Base-by-base conservation (phyloP, 192 early-diverging fungal species). In the Gorgonomyces haynaldii region DNA sequence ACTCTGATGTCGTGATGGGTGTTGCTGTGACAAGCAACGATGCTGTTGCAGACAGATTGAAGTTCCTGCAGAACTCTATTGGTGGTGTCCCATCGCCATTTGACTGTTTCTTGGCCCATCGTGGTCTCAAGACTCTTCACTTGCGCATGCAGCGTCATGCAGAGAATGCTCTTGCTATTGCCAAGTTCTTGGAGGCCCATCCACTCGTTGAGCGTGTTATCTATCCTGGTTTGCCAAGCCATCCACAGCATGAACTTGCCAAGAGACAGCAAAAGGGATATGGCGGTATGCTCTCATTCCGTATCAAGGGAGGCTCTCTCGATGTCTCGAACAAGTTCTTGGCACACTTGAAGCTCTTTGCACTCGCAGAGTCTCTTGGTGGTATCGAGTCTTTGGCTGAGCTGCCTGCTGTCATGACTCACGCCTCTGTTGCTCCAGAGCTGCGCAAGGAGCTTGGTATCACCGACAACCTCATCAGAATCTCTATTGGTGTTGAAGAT, bases 1-100 rank as follows among this genome's bases (percentile, higher is more conserved):
- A 98, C 66, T 94, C 90, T 17, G 95, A 98, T 66, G 91, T 95
- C 20, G 85, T 98, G 13, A 93, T 96, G 89, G 95, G 95, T 59
- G 76, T 92, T 24, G 89, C 88, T 16, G 76, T 83, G 16, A 92
- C 88, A 40, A 85, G 76, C 61, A 58, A 76, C 60, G 78, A 83
- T 20, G 76, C 67, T 37, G 54, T 95, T 38, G 68, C 70, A 40
- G 72, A 79, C 19, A 84, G 81, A 60, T 63, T 98, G 24, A 64
- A 69, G 31, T 98, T 98, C 65, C 65, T 96, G 54, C 92, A 96
- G 71, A 98, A 98, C 69, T 77, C 91, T n/a, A 89, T 93, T 41
- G 95, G 95, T 38, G 89, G 87, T 22, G 82, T 96, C 20, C 95
- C 95, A 12, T 81, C 81, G 28, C 81, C 93, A n/a, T 96, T 98